Percentiles rank a stretch among this genome's conserved stretches.
Conservation (phyloP, 371 early-diverging fungal species). For the Blyttiomyces sp. region DNA sequence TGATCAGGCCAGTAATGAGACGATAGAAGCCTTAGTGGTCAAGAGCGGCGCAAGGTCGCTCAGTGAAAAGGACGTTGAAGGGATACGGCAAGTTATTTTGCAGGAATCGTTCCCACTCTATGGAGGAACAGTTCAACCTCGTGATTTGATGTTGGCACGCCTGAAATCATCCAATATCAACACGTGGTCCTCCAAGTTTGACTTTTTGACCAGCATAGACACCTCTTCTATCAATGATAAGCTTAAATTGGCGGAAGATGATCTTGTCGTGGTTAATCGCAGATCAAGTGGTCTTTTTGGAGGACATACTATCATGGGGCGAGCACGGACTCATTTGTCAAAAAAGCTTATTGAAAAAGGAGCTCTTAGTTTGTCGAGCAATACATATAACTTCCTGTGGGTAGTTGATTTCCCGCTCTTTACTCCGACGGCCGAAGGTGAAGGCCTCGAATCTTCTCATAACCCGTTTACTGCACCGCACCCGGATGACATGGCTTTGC, state of each 20-base stretch:
- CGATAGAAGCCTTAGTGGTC: slow-evolving; percentile 34
- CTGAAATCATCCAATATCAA: neutral
- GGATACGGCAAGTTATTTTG: slow-evolving; percentile 9
- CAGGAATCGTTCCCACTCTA: slow-evolving; percentile 35
- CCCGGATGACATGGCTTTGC: slow-evolving; percentile 59
- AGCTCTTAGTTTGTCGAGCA: neutral
- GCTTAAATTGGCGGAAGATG: slow-evolving; percentile 48
- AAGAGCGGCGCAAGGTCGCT: slow-evolving; percentile 3
- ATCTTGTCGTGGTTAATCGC: slow-evolving; percentile 58
- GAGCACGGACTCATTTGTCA: slow-evolving; percentile 62
- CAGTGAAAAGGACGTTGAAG: neutral
- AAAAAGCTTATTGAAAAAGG: slow-evolving; percentile 34
- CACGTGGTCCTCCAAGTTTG: too few relatives aligned
- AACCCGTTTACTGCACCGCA: slow-evolving; percentile 91
- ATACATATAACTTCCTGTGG: slow-evolving; percentile 76
- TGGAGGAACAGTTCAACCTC: slow-evolving; percentile 34
- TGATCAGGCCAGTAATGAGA: neutral
- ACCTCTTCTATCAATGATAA: neutral
- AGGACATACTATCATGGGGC: slow-evolving; percentile 78
- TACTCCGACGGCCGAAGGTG: slow-evolving; percentile 42
- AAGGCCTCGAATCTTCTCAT: slow-evolving; percentile 61
- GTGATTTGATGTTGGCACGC: slow-evolving; percentile 14
- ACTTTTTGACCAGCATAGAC: neutral
- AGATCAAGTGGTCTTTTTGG: slow-evolving; percentile 38
- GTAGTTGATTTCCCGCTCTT: slow-evolving; percentile 87